phyloP scores from a whole-genome alignment of 1,284 basidiomycete species.

The Chalciporus sp. region DNA sequence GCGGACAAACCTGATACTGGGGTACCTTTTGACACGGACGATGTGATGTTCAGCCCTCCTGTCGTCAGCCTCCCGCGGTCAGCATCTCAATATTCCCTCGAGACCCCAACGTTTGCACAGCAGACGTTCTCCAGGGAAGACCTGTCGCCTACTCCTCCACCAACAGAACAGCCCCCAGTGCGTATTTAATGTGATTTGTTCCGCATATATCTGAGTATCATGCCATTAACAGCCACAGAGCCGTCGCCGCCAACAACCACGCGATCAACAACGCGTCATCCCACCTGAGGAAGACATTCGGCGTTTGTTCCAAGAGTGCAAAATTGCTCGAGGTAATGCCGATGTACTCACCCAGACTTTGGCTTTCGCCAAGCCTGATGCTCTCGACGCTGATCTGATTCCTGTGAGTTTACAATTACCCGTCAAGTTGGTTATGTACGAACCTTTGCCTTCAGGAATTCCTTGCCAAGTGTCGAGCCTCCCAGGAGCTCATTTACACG shows the following conservation, averaged over 20 bases:
- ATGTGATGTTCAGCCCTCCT: constrained; percentile 76
- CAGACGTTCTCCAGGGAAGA: constrained; percentile 23
- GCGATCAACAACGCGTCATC: constrained; percentile 53
- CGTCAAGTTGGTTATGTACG: not conserved
- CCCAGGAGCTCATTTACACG: constrained; percentile 72
- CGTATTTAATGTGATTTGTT: not conserved
- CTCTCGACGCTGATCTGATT: constrained; percentile 63
- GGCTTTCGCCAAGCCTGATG: constrained; percentile 64
- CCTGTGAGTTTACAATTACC: constrained; percentile 43
- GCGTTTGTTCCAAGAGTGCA: constrained; percentile 77
- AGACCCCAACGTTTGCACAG: constrained; percentile 32
- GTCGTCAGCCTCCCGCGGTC: constrained; percentile 32
- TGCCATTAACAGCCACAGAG: constrained; percentile 9
- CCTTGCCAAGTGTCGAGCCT: constrained; percentile 65
- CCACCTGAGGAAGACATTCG: constrained; percentile 77
- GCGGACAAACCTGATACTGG: constrained; percentile 74
- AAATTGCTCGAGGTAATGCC: constrained; percentile 74
- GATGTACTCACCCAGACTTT: constrained; percentile 65
- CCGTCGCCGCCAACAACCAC: constrained; percentile 10
- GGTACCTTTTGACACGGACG: constrained; percentile 71
- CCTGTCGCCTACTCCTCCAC: constrained; percentile 22
- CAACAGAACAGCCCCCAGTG: constrained; percentile 23
- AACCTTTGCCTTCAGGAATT: constrained; percentile 58
- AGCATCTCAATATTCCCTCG: constrained; percentile 31
- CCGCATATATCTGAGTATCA: not conserved